phyloP scores from a whole-genome alignment of 495 filamentous ascomycete species.

The Penicillium paxilli region DNA sequence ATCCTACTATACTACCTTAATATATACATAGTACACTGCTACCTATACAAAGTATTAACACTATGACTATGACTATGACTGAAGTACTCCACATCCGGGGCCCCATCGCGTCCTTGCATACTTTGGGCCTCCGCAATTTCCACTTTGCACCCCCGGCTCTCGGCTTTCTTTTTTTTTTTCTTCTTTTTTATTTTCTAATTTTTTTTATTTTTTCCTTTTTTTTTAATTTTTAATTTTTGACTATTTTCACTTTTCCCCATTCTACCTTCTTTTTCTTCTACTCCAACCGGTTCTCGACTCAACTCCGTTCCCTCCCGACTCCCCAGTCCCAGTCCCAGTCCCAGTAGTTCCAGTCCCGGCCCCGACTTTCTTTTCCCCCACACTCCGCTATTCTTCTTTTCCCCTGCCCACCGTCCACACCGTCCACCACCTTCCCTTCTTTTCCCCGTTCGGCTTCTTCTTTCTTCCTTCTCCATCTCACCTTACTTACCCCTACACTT shows the following conservation, averaged over 20 bases:
- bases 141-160: slow-evolving; percentile 24
- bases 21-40: not conserved
- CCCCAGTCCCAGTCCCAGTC: too few relatives aligned
- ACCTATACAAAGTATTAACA: not conserved
- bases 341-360: too few relatives aligned
- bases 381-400: slow-evolving; percentile 34
- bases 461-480: not conserved
- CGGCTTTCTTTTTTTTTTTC: slow-evolving; percentile 16
- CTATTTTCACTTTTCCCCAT: not conserved
- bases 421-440: slow-evolving; percentile 1
- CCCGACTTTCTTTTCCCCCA: slow-evolving; percentile 43
- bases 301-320: slow-evolving; percentile 29
- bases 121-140: slow-evolving; percentile 26
- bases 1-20: not conserved
- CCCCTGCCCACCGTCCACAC: not conserved
- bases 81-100: slow-evolving; percentile 9
- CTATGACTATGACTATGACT: too few relatives aligned
- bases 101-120: slow-evolving; percentile 30
- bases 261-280: too few relatives aligned
- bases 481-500: not conserved
- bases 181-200: slow-evolving; percentile 8
- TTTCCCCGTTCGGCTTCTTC: not conserved
- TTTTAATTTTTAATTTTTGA: slow-evolving; percentile 4
- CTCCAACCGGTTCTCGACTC: too few relatives aligned
- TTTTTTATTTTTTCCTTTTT: slow-evolving; percentile 16